Base-by-base conservation (phyloP, 2,329 filamentous ascomycete genomes). In the Diplodia intermedia region DNA sequence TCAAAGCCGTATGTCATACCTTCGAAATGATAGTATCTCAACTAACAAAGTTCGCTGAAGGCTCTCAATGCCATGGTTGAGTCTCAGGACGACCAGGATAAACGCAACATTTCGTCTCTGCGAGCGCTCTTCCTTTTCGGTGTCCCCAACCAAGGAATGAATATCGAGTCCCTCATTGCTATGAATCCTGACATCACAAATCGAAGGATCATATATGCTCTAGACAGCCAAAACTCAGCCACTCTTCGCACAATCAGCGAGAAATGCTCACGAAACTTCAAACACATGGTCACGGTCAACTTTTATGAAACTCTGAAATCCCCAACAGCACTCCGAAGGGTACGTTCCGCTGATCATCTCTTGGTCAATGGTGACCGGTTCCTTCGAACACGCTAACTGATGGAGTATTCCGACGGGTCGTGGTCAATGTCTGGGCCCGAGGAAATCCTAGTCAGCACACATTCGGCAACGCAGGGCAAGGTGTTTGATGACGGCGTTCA, bases 71-170 rank as follows among this genome's bases (percentile, higher is more conserved):
- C 47, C 2, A 50, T 50, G n/a, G 20, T 5, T 4, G 47, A 50
- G 0, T 50, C 47, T 23, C n/a, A 11, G 0, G 20, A 50, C 4
- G 12, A 14, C n/a, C 8, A 26, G 3, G 47, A 50, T 6, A 14
- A 26, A 26, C 8, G 0, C 0, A 55, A 14, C 2, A 1, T 55
- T 20, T 9, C 8, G 4, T 15, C 4, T 26, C 6, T 57, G 18
- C 36, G 20, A 4, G 54, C 6, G 1, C 33, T 57, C 2, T 20
- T 57, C 9, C 23, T 57, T 2, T 57, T 57, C 3, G 54, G 54
- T 2, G 36, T 40, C 1, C 54, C 54, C 11, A 57, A 26, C 31
- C 54, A 57, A 23, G 54, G 54, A 23, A 57, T 57, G 54, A 26
- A 57, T 1, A 15, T 57, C 0, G 18, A 23, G 20, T 57, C 54